Evolutionary conservation across 1,284 basidiomycete genomes (phyloP), one percentile per base, ranked within the genome.

Genomic region (Cutaneotrichosporon curvatum): DNA sequence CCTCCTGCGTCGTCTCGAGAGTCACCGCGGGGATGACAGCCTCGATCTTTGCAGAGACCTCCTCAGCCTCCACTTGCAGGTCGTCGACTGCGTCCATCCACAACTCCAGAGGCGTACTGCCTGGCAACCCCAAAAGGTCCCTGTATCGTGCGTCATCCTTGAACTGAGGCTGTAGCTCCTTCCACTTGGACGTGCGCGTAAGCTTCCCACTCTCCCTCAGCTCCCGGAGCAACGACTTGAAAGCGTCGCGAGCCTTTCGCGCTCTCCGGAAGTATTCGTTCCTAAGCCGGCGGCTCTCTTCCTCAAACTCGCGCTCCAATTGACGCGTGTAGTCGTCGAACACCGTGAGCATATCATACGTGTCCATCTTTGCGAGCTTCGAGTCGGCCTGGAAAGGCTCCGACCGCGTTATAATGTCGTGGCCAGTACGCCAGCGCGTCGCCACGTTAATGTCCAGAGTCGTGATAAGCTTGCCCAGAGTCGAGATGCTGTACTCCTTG

Each of bases 71-170:
- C 60, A 89, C 83, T 59, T 90, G 88, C 4, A 96, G 77, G 33
- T 78, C 78, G 70, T 98, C 94, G 34, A 96, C 83, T 4, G 79
- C 68, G 67, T 98, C 94, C 87, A 89, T 96, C 73, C 96, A 98
- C 10, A 98, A 78, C 57, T 98, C 94, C 34, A 98, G 77, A 1
- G 94, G 90, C 54, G 85, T 89, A 2, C 88, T 94, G 14, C 95
- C 95, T 4, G 88, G 85, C 62, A 86, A 85, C 2, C 91, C 92
- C 6, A 96, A 80, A 65, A 96, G 80, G 50, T 80, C 77, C 25
- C 82, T 74, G 71, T 96, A 95, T n/a, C 89, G 81, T 37, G 78
- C 75, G 60, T 96, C 88, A 25, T 82, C 75, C 20, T 77, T 76
- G 71, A 98, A 81, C 19, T 76, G 67, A 0, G 85, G 83, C 57